These are phyloP conservation scores for Botrytis fragariae DNA, from an alignment of 2,329 filamentous ascomycete genomes.

Conservation along the genomic window DNA sequence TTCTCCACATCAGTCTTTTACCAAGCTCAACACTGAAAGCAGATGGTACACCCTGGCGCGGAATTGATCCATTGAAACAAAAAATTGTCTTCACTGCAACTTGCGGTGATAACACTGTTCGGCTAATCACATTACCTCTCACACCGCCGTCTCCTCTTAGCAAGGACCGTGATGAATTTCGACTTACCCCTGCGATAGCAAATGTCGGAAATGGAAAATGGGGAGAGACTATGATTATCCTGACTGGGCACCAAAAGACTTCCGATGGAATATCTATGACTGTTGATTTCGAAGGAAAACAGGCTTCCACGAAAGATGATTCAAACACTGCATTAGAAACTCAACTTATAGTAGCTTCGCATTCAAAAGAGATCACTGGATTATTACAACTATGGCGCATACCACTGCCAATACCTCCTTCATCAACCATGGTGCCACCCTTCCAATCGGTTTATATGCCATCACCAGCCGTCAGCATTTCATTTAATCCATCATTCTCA, in stretches of 20 bases:
- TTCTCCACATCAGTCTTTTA: conserved; percentile 55
- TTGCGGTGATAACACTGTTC: conserved; percentile 56
- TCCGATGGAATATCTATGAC: conserved; percentile 57
- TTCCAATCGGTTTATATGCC: conserved; percentile 62
- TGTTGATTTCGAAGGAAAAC: conserved; percentile 41
- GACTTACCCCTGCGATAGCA: conserved; percentile 49
- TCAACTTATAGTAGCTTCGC: conserved; percentile 57
- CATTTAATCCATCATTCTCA: conserved; percentile 55
- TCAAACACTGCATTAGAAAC: conserved; percentile 35
- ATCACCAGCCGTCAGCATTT: conserved; percentile 52
- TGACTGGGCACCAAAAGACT: conserved; percentile 52
- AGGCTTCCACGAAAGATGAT: conserved; percentile 31
- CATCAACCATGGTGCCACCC: conserved; percentile 43
- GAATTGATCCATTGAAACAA: conserved; percentile 50
- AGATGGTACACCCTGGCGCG: conserved; percentile 48
- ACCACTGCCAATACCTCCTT: conserved; percentile 40
- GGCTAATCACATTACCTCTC: conserved; percentile 57
- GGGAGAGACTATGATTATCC: conserved; percentile 56
- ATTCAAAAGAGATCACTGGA: conserved; percentile 59
- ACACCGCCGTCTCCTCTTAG: conserved; percentile 60
- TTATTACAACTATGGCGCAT: conserved; percentile 58
- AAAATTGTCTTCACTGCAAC: conserved; percentile 61
- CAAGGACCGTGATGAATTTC: conserved; percentile 54
- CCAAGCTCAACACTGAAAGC: conserved; percentile 50
- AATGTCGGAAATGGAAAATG: conserved; percentile 60